phyloP scores from a whole-genome alignment of 805 yeast genomes.

The Yarrowia yakushimensis region DNA sequence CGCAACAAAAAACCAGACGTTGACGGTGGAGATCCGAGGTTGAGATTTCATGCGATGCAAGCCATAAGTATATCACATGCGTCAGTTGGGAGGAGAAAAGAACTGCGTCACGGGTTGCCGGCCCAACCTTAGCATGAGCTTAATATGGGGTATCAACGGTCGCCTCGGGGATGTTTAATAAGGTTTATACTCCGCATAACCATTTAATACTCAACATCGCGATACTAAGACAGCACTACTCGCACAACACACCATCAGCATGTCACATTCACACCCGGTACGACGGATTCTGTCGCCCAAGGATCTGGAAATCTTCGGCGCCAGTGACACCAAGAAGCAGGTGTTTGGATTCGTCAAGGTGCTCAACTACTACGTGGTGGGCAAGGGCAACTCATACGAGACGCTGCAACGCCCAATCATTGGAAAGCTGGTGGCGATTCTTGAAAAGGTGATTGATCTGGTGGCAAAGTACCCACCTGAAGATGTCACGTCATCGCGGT shows the following conservation, averaged over 20 bases:
- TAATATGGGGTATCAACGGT: constrained; percentile 15
- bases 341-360: constrained; percentile 53
- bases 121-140: background rate
- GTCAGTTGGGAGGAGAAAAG: constrained; percentile 20
- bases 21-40: constrained; percentile 16
- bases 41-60: constrained; percentile 24
- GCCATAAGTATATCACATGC: constrained; percentile 15
- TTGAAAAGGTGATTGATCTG: constrained; percentile 47
- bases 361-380: constrained; percentile 63
- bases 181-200: constrained; percentile 7
- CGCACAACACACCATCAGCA: background rate
- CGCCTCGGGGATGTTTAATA: background rate
- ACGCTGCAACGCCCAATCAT: constrained; percentile 39
- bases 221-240: background rate
- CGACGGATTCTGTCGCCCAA: constrained; percentile 49
- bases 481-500: constrained; percentile 66
- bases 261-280: constrained; percentile 23
- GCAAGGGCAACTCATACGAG: constrained; percentile 51
- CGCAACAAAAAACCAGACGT: constrained; percentile 3
- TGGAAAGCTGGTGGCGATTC: constrained; percentile 39
- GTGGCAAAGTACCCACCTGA: constrained; percentile 63
- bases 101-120: background rate
- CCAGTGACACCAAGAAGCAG: constrained; percentile 48
- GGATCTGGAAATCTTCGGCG: constrained; percentile 63
- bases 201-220: background rate